A percentile compares a stretch with the other conserved stretches of the same genome.
Evolutionary conservation across 352 stramenopile species (phyloP).

Genomic region (Globisporangium radiosum): DNA sequence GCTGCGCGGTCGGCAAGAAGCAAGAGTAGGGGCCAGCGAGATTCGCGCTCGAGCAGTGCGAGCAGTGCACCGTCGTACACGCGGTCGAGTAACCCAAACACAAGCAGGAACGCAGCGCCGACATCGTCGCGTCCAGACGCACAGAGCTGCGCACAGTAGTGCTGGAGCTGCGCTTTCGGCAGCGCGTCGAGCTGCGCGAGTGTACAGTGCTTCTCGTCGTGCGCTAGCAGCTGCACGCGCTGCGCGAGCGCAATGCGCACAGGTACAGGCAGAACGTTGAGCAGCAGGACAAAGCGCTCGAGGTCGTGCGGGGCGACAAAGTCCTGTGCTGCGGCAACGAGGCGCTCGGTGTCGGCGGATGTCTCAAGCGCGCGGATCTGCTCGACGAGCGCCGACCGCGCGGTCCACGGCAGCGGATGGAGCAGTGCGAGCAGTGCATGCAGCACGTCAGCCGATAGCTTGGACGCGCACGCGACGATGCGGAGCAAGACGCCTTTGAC

Average conservation of each 20-base stretch:
- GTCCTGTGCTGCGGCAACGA: constrained; percentile 25
- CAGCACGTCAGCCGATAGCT: constrained; percentile 29
- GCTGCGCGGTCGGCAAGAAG: constrained; percentile 21
- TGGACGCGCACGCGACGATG: constrained; percentile 46
- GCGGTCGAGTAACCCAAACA: constrained; percentile 34
- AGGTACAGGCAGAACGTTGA: constrained; percentile 31
- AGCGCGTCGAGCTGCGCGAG: constrained; percentile 29
- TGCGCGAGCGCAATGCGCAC: constrained; percentile 29
- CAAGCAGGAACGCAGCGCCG: constrained; percentile 30
- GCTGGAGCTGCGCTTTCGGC: constrained; percentile 30
- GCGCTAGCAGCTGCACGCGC: constrained; percentile 24
- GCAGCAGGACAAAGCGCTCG: constrained; percentile 29
- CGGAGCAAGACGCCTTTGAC: constrained; percentile 55
- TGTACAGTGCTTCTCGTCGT: constrained; percentile 17
- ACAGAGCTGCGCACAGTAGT: constrained; percentile 18
- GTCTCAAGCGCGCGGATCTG: constrained; percentile 49
- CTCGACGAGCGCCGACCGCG: constrained; percentile 50
- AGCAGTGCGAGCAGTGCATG: constrained; percentile 40
- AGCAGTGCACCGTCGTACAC: constrained; percentile 37
- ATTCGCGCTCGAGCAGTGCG: constrained; percentile 22
- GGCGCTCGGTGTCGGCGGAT: constrained; percentile 22
- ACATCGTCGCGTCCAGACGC: neutral
- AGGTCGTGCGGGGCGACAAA: constrained; percentile 28
- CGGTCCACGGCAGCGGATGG: constrained; percentile 40
- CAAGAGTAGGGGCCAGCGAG: constrained; percentile 46